Percentiles rank a stretch among this genome's conserved stretches.
These are phyloP conservation scores for Auriscalpium orientale DNA, from an alignment of 768 basidiomycete genomes.

Conservation along the genomic window DNA sequence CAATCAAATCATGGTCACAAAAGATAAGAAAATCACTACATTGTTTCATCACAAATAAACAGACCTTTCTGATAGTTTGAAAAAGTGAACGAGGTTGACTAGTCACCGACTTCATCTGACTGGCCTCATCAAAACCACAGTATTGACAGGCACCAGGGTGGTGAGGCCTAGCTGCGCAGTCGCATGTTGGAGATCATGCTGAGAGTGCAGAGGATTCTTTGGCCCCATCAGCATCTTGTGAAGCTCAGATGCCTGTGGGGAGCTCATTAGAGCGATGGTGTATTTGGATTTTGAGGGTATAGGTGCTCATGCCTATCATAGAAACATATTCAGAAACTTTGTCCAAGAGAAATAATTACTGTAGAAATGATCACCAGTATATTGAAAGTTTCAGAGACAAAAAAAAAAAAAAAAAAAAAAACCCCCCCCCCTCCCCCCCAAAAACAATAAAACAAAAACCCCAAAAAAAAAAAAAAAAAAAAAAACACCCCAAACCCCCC, in stretches of 20 bases:
- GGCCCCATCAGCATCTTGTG: slow-evolving; percentile 27
- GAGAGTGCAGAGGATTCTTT: slow-evolving; percentile 65
- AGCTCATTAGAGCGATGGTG: slow-evolving; percentile 44
- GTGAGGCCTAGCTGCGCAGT: slow-evolving; percentile 16
- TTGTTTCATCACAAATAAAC: slow-evolving; percentile 38
- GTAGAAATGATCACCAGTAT: slow-evolving; percentile 41
- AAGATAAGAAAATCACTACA: slow-evolving; percentile 22
- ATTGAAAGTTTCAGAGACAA: slow-evolving; percentile 67
- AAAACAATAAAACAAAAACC: too few relatives aligned
- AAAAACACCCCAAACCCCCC: too few relatives aligned
- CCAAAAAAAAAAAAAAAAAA: too few relatives aligned
- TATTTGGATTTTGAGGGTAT: slow-evolving; percentile 43
- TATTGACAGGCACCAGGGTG: slow-evolving; percentile 20
- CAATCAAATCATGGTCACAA: not conserved
- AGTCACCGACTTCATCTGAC: slow-evolving; percentile 24
- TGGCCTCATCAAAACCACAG: slow-evolving; percentile 30
- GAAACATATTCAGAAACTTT: slow-evolving; percentile 1
- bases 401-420: too few relatives aligned
- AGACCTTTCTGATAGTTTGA: slow-evolving; percentile 25
- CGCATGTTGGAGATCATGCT: slow-evolving; percentile 56
- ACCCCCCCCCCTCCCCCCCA: too few relatives aligned
- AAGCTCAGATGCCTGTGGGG: slow-evolving; percentile 14
- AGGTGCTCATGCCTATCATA: slow-evolving; percentile 71
- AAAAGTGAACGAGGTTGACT: slow-evolving; percentile 22
- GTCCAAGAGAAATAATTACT: slow-evolving; percentile 4